Conservation (phyloP, 179 eudicot genomes). For the Spinacia oleracea region DNA sequence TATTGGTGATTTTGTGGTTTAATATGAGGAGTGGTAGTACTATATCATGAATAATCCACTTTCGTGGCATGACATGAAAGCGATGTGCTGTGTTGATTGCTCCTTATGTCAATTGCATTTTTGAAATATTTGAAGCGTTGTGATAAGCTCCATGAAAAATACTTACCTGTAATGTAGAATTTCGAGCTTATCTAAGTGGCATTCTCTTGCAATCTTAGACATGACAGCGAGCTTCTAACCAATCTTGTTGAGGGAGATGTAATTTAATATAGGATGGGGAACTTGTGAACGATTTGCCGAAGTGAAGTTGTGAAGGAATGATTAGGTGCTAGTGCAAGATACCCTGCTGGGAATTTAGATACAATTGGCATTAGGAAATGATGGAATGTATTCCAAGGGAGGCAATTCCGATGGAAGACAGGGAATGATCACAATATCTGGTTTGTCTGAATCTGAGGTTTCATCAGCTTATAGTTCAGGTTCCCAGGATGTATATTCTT, state of each 20-base stretch:
- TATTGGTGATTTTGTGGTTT: slow-evolving; percentile 1
- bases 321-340: neutral
- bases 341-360: no score
- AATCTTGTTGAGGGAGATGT: neutral
- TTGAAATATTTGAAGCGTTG: neutral
- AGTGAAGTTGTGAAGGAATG: neutral
- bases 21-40: neutral
- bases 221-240: neutral
- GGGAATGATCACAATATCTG: neutral
- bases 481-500: neutral
- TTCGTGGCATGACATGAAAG: neutral
- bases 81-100: neutral
- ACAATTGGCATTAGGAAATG: neutral
- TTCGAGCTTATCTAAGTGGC: neutral
- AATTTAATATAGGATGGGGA: neutral
- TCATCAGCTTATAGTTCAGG: neutral
- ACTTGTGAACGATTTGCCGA: neutral
- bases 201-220: neutral
- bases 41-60: neutral
- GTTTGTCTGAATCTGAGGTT: neutral
- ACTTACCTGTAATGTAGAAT: neutral
- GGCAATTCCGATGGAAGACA: neutral
- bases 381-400: neutral
- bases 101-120: neutral
- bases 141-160: neutral